A percentile compares a stretch with the other conserved stretches of the same genome.
Conservation (phyloP, 2,329 filamentous ascomycete genomes). For the Colletotrichum somersetense region DNA sequence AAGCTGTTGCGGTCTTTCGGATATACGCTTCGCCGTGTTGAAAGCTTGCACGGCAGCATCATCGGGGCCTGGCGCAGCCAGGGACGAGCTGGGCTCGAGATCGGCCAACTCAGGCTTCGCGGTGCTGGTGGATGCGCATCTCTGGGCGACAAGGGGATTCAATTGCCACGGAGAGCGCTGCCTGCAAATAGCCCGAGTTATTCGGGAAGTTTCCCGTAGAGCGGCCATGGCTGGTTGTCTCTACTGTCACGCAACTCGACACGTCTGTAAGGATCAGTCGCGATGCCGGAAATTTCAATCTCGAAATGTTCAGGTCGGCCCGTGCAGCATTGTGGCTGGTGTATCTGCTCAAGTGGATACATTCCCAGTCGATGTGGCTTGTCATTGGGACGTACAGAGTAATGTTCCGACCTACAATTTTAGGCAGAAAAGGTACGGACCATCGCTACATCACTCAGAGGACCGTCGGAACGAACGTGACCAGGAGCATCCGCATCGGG, state of each 20-base stretch:
- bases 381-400: background rate
- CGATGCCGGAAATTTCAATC: conserved; percentile 43
- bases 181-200: conserved; percentile 50
- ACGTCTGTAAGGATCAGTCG: conserved; percentile 35
- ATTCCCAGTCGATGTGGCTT: conserved; percentile 17
- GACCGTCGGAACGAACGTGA: conserved; percentile 24
- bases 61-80: conserved; percentile 58
- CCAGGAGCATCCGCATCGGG: conserved; percentile 16
- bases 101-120: conserved; percentile 58
- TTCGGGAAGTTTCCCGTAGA: conserved; percentile 56
- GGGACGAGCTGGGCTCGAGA: conserved; percentile 65
- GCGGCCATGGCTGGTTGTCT: conserved; percentile 54
- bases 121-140: conserved; percentile 63
- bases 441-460: conserved; percentile 16
- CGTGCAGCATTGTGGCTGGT: conserved; percentile 40
- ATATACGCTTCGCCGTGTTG: conserved; percentile 53
- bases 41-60: conserved; percentile 56
- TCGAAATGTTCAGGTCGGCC: conserved; percentile 39
- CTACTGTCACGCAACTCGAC: conserved; percentile 24
- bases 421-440: conserved; percentile 10
- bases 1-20: conserved; percentile 54
- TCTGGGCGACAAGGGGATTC: conserved; percentile 45
- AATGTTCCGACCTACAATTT: background rate
- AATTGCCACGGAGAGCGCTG: conserved; percentile 47
- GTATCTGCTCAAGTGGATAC: background rate